A percentile compares a stretch with the other conserved stretches of the same genome.
Evolutionary conservation across 169 alveolate genomes (phyloP).

Genomic region (Neospora caninum): DNA sequence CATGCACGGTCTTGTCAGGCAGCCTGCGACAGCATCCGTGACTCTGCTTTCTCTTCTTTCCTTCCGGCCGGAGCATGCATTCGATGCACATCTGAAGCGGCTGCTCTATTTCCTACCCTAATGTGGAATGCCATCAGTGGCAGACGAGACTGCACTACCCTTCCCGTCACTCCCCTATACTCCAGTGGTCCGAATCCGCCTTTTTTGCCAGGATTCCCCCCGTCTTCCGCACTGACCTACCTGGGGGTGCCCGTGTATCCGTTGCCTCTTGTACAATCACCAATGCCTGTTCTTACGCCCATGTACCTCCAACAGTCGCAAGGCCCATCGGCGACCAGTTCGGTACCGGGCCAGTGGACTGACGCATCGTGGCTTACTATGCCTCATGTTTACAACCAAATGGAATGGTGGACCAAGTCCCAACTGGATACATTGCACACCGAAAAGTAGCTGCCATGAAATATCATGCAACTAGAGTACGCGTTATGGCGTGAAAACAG

Average conservation of each 20-base stretch:
- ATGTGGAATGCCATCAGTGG: constrained; percentile 2
- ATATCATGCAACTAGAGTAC: neutral
- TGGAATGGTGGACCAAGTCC: neutral
- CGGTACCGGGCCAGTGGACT: neutral
- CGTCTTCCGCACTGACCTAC: neutral
- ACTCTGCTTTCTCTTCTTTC: neutral
- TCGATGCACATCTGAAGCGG: neutral
- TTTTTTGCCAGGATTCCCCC: neutral
- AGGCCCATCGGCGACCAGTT: neutral
- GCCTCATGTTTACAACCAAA: neutral
- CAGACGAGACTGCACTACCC: neutral
- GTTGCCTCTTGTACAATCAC: neutral
- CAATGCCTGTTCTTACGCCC: neutral
- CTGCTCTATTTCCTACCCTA: neutral
- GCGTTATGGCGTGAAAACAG: no score
- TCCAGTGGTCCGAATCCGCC: neutral
- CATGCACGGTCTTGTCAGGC: neutral
- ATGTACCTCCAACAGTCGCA: neutral
- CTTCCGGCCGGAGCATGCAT: neutral
- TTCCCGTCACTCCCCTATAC: neutral
- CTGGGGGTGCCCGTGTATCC: neutral
- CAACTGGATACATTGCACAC: neutral
- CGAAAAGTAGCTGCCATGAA: neutral
- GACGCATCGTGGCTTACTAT: neutral
- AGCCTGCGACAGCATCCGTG: neutral